Evolutionary conservation across 257 asterid genomes (phyloP), one percentile per base, ranked within the genome.

Genomic region (Striga asiatica): DNA sequence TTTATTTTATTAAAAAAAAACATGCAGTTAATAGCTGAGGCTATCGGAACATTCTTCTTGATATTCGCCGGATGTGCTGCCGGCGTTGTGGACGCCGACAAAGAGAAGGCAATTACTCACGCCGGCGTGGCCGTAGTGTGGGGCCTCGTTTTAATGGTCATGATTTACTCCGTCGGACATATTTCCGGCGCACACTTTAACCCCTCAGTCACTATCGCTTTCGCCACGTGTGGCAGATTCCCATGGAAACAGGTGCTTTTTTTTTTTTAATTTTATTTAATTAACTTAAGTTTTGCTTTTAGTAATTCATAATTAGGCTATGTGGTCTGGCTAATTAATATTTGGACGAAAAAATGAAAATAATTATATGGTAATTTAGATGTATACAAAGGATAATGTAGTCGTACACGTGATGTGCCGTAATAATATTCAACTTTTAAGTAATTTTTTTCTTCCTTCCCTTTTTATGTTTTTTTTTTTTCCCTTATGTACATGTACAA

Each of bases 161-260:
- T 88, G 92, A 73, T 80, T 18, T 88, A 88, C 65, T 71, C 95
- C 24, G 79, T 85, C 61, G 94, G 95, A 2, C 97, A 88, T 25
- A 80, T 88, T 53, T 88, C 95, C 71, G 97, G 97, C 62, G 97
- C 91, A 23, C 97, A 88, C 60, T 84, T 88, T 53, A 88, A 88
- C 62, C 97, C 94, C 27, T 91, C 97, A 61, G 95, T 84, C 8
- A 84, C 94, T 51, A 66, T 88, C 48, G 94, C 92, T 3, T 88
- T 88, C 50, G 97, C 95, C 34, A 32, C 94, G 22, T 78, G 73
- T 79, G 77, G 72, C 61, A 75, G 91, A 37, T 88, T 88, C 69
- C 82, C 95, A 0, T 80, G 85, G 83, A 76, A 81, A 71, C 92
- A 81, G 88, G 96, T 83, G 24, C 49, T 27, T 3, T 27, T n/a